Evolutionary conservation across 495 filamentous ascomycete genomes (phyloP).

Genomic region (Aspergillus conjunctus): DNA sequence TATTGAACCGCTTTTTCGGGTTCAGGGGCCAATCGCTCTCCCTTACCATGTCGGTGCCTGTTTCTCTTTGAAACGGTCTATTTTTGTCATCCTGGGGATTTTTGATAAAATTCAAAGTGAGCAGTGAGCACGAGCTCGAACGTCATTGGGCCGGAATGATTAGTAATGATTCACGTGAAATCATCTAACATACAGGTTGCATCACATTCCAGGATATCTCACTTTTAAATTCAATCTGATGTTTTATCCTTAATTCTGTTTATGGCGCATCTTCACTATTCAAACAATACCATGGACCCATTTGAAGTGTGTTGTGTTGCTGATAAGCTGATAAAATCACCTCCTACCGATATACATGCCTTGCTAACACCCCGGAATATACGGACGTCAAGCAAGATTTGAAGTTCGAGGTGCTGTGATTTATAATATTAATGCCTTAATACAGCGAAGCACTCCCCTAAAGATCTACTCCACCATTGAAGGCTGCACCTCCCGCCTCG

Average conservation of each 20-base stretch:
- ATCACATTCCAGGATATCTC: too few species aligned
- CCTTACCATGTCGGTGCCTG: neutral
- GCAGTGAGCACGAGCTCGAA: too few species aligned
- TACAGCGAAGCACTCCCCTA: neutral
- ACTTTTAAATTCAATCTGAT: too few species aligned
- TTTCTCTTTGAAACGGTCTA: neutral
- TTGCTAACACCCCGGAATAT: neutral
- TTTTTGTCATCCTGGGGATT: neutral
- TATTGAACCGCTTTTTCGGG: neutral
- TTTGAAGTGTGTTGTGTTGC: too few species aligned
- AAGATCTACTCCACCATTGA: constrained; percentile 43
- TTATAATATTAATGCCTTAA: neutral
- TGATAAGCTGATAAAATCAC: too few species aligned
- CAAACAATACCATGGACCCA: too few species aligned
- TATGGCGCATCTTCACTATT: too few species aligned
- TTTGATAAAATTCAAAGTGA: too few species aligned
- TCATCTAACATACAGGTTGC: too few species aligned
- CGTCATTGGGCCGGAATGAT: neutral
- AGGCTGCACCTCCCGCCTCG: constrained; percentile 56
- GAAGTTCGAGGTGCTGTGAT: neutral
- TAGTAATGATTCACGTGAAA: neutral
- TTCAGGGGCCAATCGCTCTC: neutral
- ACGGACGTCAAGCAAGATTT: neutral
- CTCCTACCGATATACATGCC: too few species aligned
- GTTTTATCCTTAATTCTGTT: too few species aligned